These are phyloP conservation scores for Alternaria incomplexa DNA, from an alignment of 2,329 filamentous ascomycete genomes.

Conservation along the genomic window DNA sequence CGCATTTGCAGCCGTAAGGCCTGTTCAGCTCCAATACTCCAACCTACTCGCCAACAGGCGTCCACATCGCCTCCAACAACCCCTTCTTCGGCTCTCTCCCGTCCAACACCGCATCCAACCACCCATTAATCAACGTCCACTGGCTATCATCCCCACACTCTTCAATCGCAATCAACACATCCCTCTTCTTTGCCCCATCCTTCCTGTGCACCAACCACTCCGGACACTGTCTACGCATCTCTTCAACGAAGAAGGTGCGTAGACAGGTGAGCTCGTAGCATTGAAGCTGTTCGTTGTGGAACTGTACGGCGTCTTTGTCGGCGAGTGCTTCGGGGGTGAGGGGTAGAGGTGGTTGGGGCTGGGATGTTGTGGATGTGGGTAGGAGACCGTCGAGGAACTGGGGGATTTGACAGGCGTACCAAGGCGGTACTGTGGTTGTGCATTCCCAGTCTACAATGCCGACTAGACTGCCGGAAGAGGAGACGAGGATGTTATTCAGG, in stretches of 20 bases:
- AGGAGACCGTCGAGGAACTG: not conserved
- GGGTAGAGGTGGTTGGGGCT: not conserved
- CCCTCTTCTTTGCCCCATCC: no score
- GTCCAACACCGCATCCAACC: no score
- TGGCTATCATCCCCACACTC: no score
- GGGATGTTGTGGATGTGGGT: not conserved
- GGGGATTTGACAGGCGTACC: not conserved
- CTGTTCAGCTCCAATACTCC: no score
- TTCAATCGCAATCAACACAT: no score
- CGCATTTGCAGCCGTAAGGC: no score
- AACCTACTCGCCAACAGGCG: no score
- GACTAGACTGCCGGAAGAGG: not conserved
- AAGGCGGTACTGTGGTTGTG: not conserved
- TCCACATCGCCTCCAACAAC: no score
- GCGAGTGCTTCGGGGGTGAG: not conserved
- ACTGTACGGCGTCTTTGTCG: not conserved
- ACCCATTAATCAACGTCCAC: no score
- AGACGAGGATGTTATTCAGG: not conserved
- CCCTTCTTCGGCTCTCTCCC: no score
- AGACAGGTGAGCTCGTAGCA: not conserved
- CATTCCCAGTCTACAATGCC: not conserved
- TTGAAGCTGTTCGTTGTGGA: not conserved
- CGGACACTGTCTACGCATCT: no score
- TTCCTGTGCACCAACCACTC: no score
- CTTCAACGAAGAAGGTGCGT: not conserved